A percentile compares a stretch with the other conserved stretches of the same genome.
Evolutionary conservation across 345 rosid species (phyloP).

Genomic region (Euphorbia lathyris): DNA sequence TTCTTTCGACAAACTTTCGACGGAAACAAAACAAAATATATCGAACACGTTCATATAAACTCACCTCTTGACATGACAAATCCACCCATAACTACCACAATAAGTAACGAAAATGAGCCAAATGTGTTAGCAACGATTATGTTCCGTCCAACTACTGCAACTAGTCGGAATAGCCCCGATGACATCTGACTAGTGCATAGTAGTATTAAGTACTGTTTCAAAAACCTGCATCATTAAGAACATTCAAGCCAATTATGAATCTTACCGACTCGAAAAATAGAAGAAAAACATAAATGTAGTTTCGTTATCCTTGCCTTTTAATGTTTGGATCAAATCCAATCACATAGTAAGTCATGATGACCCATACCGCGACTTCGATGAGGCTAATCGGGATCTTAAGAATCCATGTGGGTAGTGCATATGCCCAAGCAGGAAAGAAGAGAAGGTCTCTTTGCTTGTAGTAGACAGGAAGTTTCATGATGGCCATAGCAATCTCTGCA

Average conservation of each 20-base stretch:
- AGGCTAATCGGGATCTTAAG: constrained; percentile 15
- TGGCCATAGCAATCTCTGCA: constrained; percentile 66
- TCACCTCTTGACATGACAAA: constrained; percentile 3
- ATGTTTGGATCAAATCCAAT: constrained; percentile 10
- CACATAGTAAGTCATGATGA: constrained; percentile 13
- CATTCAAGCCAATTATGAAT: no score
- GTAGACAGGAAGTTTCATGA: constrained; percentile 65
- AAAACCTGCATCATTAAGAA: neutral
- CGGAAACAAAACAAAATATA: neutral
- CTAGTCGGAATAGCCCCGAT: constrained; percentile 39
- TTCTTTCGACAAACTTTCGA: neutral
- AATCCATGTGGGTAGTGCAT: constrained; percentile 16
- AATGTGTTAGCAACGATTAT: constrained; percentile 10
- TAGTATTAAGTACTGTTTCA: neutral
- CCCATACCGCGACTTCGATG: constrained; percentile 3
- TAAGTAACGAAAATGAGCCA: neutral
- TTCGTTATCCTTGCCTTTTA: neutral
- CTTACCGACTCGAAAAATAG: no score
- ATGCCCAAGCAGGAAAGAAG: constrained; percentile 15
- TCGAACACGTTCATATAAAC: neutral
- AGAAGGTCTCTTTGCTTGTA: constrained; percentile 78
- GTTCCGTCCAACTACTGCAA: constrained; percentile 40
- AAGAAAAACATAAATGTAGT: neutral
- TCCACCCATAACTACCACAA: neutral
- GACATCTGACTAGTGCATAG: constrained; percentile 20